Evolutionary conservation across 371 early-diverging fungal genomes (phyloP), one percentile per base, ranked within the genome.

Genomic region (Massospora cicadina): DNA sequence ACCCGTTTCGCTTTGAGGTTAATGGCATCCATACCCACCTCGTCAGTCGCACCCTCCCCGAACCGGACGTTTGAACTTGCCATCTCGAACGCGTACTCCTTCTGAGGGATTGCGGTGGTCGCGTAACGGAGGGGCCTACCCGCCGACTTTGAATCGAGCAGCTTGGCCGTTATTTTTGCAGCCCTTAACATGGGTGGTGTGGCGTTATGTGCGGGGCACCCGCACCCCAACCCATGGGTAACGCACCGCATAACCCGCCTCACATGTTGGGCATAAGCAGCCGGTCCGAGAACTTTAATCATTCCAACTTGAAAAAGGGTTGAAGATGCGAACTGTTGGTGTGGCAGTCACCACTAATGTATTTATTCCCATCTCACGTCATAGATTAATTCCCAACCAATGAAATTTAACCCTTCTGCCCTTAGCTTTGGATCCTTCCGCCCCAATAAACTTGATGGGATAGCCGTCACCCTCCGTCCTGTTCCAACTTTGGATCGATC

Each of bases 31-130:
- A 83, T 81, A 54, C 93, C 93, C 59, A 93, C 81, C 70, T 93
- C 93, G 57, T 80, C 53, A 7, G 62, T 28, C 12, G 43, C 62
- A 33, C 32, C 32, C 12, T 33, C 33, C 12, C 62, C 62, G 24
- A 87, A 91, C 10, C 93, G 87, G 70, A 93, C 86, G 65, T 85
- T 89, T 65, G 87, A 86, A 24, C 89, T 86, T 31, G 93, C 90
- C 89, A 93, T 90, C 70, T 89, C 89, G 58, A 86, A 89, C 17
- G 89, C 89, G 70, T 89, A 89, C 68, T 89, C 89, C 29, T 64
- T 64, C 43, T 43, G 43, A 10, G 43, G 43, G 43, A 43, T 43
- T 5, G 43, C 43, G 17, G 43, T 43, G 17, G 43, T 43, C 17
- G 43, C 43, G 17, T 43, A 43, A 10, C 43, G 43, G 17, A 43